These are phyloP conservation scores for Eutrema japonicum DNA, from an alignment of 345 rosid species.

Conservation along the genomic window DNA sequence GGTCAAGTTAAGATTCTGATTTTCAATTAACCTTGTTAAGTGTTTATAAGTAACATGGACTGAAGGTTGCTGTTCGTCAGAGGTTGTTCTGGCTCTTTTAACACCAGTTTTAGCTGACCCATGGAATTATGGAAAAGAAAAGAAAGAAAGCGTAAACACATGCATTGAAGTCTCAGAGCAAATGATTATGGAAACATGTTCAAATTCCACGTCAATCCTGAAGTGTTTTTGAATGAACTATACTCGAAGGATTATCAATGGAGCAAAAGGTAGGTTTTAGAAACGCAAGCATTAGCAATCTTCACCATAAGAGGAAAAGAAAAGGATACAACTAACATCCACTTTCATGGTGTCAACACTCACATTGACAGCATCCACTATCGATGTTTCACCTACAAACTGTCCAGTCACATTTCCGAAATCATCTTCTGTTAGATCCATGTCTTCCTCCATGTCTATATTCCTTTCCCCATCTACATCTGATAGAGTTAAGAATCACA, in stretches of 20 bases:
- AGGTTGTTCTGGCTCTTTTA: conserved; percentile 67
- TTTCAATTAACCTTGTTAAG: conserved; percentile 69
- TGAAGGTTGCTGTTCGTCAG: conserved; percentile 65
- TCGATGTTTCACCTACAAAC: conserved; percentile 39
- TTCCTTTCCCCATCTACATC: conserved; percentile 26
- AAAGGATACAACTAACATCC: conserved; percentile 68
- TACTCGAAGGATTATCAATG: background rate
- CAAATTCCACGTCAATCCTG: background rate
- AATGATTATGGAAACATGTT: background rate
- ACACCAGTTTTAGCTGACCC: conserved; percentile 64
- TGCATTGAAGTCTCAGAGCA: conserved; percentile 22
- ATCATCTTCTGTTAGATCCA: conserved; percentile 47
- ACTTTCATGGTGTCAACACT: conserved; percentile 49
- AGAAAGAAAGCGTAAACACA: conserved; percentile 26
- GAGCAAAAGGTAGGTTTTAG: conserved; percentile 13
- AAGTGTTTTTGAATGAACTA: background rate
- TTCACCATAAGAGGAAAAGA: conserved; percentile 27
- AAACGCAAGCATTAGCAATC: conserved; percentile 1
- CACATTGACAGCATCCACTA: conserved; percentile 44
- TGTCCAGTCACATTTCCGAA: conserved; percentile 46
- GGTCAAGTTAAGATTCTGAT: conserved; percentile 3
- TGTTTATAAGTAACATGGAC: conserved; percentile 71
- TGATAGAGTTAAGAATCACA: conserved; percentile 13
- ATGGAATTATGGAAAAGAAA: conserved; percentile 58
- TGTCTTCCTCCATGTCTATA: conserved; percentile 44